A percentile compares a stretch with the other conserved stretches of the same genome.
Evolutionary conservation across 352 stramenopile genomes (phyloP).

Genomic region (Phytophthora europaea): DNA sequence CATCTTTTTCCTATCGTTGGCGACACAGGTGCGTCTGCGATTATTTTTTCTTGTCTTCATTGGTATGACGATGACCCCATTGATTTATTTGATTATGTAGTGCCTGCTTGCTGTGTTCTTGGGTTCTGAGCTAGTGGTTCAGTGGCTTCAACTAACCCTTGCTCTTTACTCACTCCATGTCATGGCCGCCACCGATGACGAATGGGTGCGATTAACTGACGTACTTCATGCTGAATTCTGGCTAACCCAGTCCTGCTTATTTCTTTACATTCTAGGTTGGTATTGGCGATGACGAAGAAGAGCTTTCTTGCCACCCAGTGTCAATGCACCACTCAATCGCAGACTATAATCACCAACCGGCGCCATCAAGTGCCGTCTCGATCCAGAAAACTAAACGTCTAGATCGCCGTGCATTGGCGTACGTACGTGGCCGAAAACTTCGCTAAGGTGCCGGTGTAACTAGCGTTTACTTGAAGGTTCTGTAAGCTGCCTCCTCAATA

Average conservation of each 20-base stretch:
- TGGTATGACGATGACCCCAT: neutral
- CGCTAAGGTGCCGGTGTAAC: conserved; percentile 41
- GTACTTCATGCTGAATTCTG: conserved; percentile 6
- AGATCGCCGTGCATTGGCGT: conserved; percentile 79
- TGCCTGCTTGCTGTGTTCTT: conserved; percentile 86
- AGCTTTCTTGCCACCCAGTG: conserved; percentile 61
- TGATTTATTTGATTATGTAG: conserved; percentile 34
- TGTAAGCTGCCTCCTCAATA: neutral
- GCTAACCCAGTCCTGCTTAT: conserved; percentile 1
- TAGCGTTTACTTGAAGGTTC: neutral
- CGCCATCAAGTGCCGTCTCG: conserved; percentile 64
- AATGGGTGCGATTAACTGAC: conserved; percentile 62
- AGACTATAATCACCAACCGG: conserved; percentile 77
- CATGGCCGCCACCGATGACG: conserved; percentile 79
- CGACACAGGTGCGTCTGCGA: conserved; percentile 62
- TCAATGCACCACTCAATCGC: conserved; percentile 79
- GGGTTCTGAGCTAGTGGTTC: conserved; percentile 82
- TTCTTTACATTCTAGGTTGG: conserved; percentile 43
- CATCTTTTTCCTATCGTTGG: conserved; percentile 87
- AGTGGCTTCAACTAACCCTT: conserved; percentile 86
- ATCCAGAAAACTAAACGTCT: conserved; percentile 86
- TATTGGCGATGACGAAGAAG: conserved; percentile 71
- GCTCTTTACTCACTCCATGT: conserved; percentile 88
- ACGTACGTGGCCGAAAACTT: conserved; percentile 78
- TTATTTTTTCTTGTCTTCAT: neutral